These are phyloP conservation scores for Metarhizium humberi DNA, from an alignment of 2,329 filamentous ascomycete species.

Conservation along the genomic window DNA sequence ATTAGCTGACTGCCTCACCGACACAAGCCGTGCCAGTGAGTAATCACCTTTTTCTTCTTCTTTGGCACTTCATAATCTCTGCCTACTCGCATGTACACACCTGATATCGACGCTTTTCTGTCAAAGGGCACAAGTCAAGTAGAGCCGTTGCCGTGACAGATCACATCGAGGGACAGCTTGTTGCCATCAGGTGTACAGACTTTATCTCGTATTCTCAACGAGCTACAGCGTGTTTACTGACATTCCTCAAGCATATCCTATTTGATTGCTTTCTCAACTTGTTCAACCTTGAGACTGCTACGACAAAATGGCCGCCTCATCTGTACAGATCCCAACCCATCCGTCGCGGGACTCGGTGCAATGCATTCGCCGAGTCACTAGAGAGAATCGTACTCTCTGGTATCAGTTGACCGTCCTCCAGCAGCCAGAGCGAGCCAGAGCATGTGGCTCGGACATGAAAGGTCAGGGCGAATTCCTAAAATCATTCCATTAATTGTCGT, in stretches of 20 bases:
- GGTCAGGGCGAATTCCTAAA: slow-evolving; percentile 45
- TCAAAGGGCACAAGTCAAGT: too few species aligned
- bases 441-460: slow-evolving; percentile 91
- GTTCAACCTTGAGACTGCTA: neutral
- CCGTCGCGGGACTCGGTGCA: slow-evolving; percentile 31
- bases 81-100: too few species aligned
- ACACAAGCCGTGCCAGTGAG: neutral
- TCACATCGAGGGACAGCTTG: too few species aligned
- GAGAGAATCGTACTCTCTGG: slow-evolving; percentile 66
- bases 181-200: neutral
- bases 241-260: neutral
- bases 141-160: too few species aligned
- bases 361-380: slow-evolving; percentile 44
- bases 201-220: neutral
- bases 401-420: slow-evolving; percentile 84
- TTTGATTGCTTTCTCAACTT: neutral
- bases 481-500: neutral
- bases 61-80: neutral
- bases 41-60: neutral
- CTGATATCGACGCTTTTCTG: too few species aligned
- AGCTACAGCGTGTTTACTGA: neutral
- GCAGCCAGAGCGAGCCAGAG: slow-evolving; percentile 86
- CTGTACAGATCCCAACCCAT: slow-evolving; percentile 19
- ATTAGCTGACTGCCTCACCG: neutral
- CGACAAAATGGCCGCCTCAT: slow-evolving; percentile 21